Evolutionary conservation across 1,284 basidiomycete species (phyloP).

Genomic region (Malassezia equina): DNA sequence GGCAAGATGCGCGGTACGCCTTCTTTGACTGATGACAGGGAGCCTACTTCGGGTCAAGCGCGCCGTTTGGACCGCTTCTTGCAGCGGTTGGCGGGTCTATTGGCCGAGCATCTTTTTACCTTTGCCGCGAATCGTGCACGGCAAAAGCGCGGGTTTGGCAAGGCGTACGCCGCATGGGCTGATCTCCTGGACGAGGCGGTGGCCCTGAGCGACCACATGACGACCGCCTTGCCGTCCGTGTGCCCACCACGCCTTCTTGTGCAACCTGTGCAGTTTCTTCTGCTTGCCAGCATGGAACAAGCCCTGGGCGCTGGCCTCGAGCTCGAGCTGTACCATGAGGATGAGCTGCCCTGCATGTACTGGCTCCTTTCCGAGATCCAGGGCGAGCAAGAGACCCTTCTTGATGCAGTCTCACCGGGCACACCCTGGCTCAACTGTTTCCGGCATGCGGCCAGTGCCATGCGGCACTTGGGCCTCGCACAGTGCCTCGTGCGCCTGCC

Average conservation of each 20-base stretch:
- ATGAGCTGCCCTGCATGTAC: constrained; percentile 5
- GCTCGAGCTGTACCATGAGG: constrained; percentile 7
- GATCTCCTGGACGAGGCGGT: constrained; percentile 6
- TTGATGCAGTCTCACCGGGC: background rate
- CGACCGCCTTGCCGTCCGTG: background rate
- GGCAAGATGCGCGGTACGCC: background rate
- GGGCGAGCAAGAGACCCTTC: background rate
- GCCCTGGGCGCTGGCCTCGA: constrained; percentile 7
- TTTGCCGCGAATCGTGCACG: constrained; percentile 9
- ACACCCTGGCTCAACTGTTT: background rate
- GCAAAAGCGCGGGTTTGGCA: constrained; percentile 12
- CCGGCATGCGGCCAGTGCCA: background rate
- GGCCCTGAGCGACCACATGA: background rate
- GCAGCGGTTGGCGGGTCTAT: background rate
- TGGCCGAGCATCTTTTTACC: background rate
- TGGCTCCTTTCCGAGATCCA: constrained; percentile 3
- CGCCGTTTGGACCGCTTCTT: background rate
- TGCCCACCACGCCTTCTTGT: background rate
- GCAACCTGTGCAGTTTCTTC: background rate
- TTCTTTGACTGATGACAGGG: background rate
- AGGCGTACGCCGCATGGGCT: constrained; percentile 10
- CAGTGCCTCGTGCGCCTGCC: background rate
- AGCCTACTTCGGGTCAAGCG: background rate
- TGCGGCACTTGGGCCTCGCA: background rate
- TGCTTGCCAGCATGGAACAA: background rate